These are phyloP conservation scores for Trifolium fragiferum DNA, from an alignment of 306 rosid genomes.

Conservation along the genomic window DNA sequence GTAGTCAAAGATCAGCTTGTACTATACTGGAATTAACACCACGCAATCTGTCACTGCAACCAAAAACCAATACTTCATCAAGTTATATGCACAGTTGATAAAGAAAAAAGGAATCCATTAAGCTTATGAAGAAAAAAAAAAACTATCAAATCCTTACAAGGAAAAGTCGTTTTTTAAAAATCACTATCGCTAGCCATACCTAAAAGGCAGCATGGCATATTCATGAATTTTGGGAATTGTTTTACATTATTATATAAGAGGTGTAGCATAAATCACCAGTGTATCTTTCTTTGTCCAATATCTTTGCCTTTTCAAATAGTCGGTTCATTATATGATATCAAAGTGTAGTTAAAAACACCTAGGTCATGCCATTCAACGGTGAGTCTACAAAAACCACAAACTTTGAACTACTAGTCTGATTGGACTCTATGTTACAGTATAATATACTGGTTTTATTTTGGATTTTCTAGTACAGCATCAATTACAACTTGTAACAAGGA, in stretches of 20 bases:
- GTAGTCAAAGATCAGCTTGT: conserved; percentile 42
- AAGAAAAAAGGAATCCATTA: not conserved
- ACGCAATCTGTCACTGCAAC: conserved; percentile 49
- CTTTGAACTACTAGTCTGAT: no score
- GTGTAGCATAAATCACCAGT: not conserved
- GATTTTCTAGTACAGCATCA: no score
- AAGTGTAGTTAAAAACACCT: not conserved
- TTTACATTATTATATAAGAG: not conserved
- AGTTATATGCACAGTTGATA: not conserved
- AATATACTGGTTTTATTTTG: no score
- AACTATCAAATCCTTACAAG: not conserved
- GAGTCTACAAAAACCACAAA: no score
- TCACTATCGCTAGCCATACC: not conserved
- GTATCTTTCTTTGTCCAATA: not conserved
- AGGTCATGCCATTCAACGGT: no score
- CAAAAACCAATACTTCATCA: conserved; percentile 42
- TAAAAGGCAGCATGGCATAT: not conserved
- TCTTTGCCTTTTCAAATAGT: not conserved
- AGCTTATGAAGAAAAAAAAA: not conserved
- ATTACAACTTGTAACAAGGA: not conserved
- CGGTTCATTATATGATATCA: not conserved
- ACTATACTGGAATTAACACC: conserved; percentile 47
- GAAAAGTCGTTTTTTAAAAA: conserved; percentile 12
- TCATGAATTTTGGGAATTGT: not conserved
- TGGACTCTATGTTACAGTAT: no score